Conservation (phyloP, 1,139 yeast species). For the Debaryomycetaceae sp. region DNA sequence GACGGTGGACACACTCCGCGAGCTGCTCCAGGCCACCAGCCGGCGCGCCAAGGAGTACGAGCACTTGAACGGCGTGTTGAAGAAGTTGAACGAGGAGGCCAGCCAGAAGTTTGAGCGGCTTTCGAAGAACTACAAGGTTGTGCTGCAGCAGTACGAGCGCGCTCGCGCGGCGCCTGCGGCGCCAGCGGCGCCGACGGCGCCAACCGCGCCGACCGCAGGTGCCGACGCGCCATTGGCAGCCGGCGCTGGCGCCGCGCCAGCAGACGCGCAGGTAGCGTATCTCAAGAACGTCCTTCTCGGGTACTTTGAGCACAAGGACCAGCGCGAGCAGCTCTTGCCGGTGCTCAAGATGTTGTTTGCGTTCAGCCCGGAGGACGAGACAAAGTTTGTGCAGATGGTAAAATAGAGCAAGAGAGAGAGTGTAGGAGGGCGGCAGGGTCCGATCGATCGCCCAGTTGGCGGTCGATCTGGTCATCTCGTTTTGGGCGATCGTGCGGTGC, state of each 20-base stretch:
- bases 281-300: constrained; percentile 85
- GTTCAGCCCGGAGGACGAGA: constrained; percentile 67
- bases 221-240: constrained; percentile 8
- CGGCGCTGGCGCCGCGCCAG: constrained; percentile 5
- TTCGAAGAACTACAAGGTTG: constrained; percentile 58
- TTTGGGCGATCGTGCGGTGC: too few species aligned
- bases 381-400: constrained; percentile 60
- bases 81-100: constrained; percentile 64
- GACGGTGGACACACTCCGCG: constrained; percentile 46
- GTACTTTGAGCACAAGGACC: constrained; percentile 88
- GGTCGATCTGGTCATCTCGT: too few species aligned
- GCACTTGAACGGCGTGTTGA: constrained; percentile 51
- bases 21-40: constrained; percentile 48
- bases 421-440: too few species aligned
- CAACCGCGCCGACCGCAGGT: constrained; percentile 5
- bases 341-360: constrained; percentile 75
- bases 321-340: constrained; percentile 76
- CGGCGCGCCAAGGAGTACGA: constrained; percentile 53
- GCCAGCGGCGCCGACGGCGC: constrained; percentile 5
- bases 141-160: constrained; percentile 54
- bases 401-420: constrained; percentile 24
- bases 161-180: constrained; percentile 11
- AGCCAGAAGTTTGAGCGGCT: constrained; percentile 61
- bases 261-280: constrained; percentile 48
- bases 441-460: too few species aligned